Base-by-base conservation (phyloP, 345 rosid genomes). In the Hibiscus trionum region DNA sequence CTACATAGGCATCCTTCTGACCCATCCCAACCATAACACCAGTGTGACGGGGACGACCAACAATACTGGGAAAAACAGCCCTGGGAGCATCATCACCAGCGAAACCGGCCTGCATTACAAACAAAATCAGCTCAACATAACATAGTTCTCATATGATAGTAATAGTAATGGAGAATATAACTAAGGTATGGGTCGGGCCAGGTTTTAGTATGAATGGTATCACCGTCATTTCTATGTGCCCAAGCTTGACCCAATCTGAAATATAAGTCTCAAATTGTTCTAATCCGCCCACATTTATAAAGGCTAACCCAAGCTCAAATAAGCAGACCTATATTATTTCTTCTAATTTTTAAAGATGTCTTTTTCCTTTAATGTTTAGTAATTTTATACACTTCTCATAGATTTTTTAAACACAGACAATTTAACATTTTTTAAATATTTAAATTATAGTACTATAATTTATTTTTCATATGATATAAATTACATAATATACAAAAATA, bases 1-100 rank as follows among this genome's bases (percentile, higher is more conserved):
- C 98, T 57, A 90, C 98, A 58, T 90, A 93, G 7, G 93, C 96
- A 81, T 91, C 97, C 72, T 91, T 91, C 81, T 71, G 80, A 72
- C 71, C 80, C 82, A 65, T 81, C 75, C 85, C 81, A 77, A 56
- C 86, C 86, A 75, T 80, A 78, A 82, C 81, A 80, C 73, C 79
- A 72, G 73, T 79, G 57, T 73, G 75, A 24, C 75, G 61, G 4
- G 75, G 70, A 35, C 75, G 69, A 49, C 86, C 86, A 29, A 82
- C 86, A 39, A 82, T 82, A 55, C 86, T 82, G 8, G 86, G 86
- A 59, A 82, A 82, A n/a, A 82, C 86, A 58, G 85, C 85, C 79
- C 85, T 82, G 4, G 85, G 83, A 24, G 85, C 85, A 72, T 82
- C 85, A 72, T 82, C 86, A 27, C 86, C 86, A 16, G 86, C 86